Conservation (phyloP, 805 yeast genomes). For the Ogataea henricii region DNA sequence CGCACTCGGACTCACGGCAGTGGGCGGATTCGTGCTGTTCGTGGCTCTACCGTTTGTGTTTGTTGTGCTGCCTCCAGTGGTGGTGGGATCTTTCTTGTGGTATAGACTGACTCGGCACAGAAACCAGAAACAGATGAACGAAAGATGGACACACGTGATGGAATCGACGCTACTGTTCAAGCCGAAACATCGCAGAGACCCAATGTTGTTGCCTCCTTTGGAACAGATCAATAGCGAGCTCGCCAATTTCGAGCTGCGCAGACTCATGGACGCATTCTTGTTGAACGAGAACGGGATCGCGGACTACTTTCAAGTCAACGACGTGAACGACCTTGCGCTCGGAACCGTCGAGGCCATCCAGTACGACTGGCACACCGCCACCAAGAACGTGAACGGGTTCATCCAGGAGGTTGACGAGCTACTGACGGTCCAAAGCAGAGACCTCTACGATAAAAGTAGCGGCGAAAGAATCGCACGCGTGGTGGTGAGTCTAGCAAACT, state of each 20-base stretch:
- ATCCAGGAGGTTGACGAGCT: conserved; percentile 27
- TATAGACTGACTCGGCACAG: conserved; percentile 18
- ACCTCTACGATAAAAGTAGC: conserved; percentile 28
- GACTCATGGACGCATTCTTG: conserved; percentile 35
- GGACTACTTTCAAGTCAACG: conserved; percentile 25
- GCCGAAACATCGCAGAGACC: conserved; percentile 17
- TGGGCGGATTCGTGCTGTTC: conserved; percentile 32
- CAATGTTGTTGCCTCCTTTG: conserved; percentile 25
- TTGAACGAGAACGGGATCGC: conserved; percentile 33
- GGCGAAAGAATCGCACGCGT: conserved; percentile 31
- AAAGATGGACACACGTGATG: conserved; percentile 27
- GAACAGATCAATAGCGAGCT: conserved; percentile 33
- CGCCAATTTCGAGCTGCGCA: conserved; percentile 33
- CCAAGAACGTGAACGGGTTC: conserved; percentile 23
- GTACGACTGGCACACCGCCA: conserved; percentile 26
- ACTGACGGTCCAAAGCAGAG: conserved; percentile 31
- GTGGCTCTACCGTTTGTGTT: conserved; percentile 35
- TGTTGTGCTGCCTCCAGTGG: conserved; percentile 35
- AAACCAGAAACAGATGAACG: conserved; percentile 16
- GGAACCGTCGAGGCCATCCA: conserved; percentile 34
- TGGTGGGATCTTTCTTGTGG: conserved; percentile 29
- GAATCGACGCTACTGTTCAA: conserved; percentile 30
- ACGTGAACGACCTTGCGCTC: conserved; percentile 29
- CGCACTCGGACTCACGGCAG: conserved; percentile 26
- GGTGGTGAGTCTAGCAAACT: conserved; percentile 23